Base-by-base conservation (phyloP, 352 stramenopile species). In the Phytophthora foliorum region DNA sequence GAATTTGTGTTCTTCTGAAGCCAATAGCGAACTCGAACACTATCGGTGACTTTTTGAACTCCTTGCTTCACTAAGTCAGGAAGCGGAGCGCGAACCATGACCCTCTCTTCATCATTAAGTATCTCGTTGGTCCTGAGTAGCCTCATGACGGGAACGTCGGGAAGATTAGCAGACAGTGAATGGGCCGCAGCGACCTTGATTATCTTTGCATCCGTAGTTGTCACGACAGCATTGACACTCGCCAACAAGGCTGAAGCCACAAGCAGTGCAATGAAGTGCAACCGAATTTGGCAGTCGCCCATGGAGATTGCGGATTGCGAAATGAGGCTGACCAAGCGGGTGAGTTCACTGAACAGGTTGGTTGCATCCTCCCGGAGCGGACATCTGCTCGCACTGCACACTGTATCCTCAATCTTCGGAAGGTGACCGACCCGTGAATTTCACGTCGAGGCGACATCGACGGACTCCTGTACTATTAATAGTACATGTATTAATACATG, bases 101-200 rank as follows among this genome's bases (percentile, higher is more conserved):
- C 13, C 27, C 55, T 34, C 55, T 63, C 42, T 22, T 63, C 55
- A 4, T 58, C 36, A 10, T 36, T 16, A 49, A 32, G 5, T 4
- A 6, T 25, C 21, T 50, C 11, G 38, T 24, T 19, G 55, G 21
- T 21, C 25, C 55, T 32, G 27, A 63, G 11, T 4, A 11, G 9
- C 9, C 55, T 34, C 42, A 19, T 46, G n/a, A 16, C 11, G 22
- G 55, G 11, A 14, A 21, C 32, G 4, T 38, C 8, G 19, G 14
- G 34, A 7, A 39, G 13, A 17, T 39, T 39, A n/a, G n/a, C 34
- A 16, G 3, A 44, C 4, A 44, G 14, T 44, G 16, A 21, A 21
- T 44, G 14, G 9, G 3, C 9, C 42, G 42, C 42, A 49, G 19
- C 19, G 16, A 48, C 11, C 29, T 36, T 36, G 24, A 19, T 50